Base-by-base conservation (phyloP, 495 filamentous ascomycete genomes). In the Haplographium delicatum region DNA sequence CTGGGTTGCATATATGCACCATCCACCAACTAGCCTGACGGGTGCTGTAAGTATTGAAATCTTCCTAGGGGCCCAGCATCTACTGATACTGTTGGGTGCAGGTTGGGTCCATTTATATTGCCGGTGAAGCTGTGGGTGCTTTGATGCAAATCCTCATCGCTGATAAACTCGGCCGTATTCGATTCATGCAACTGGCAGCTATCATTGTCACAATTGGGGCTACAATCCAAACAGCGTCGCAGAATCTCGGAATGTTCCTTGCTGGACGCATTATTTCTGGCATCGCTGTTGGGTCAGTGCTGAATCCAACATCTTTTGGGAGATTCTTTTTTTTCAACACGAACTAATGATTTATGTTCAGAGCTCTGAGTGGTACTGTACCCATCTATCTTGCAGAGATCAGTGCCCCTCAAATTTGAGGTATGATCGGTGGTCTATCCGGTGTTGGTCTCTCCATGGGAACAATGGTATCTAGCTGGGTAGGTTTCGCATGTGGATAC, bases 161-260 rank as follows among this genome's bases (percentile, higher is more conserved):
- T 18, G 78, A 82, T 50, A 72, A 58, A 58, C 70, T 82, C 7
- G 78, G 78, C 25, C 75, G 78, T 28, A 74, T 78, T 34, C 70
- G 75, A 0, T 79, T 80, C 56, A 82, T 82, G 78, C 73, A 79
- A 51, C 38, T 79, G 39, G 69, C 76, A 64, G 79, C 76, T 53
- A 51, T 79, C 11, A 61, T 82, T 35, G 76, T 82, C 20, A 81
- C 76, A 1, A 71, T 81, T 35, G 79, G 76, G 28, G 75, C 71
- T 2, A 58, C 67, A 20, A 76, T 81, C 52, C 77, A 80, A 50
- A 79, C 78, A 0, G 77, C 74, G 7, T 70, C 76, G 7, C 64
- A 80, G 28, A 82, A 78, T 41, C 77, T 80, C 37, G 77, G 73
- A 24, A 82, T 80, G 77, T 79, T 80, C 57, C 69, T 82, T 25